These are phyloP conservation scores for Yamadazyma sp. DNA, from an alignment of 1,139 yeast species.

Conservation along the genomic window DNA sequence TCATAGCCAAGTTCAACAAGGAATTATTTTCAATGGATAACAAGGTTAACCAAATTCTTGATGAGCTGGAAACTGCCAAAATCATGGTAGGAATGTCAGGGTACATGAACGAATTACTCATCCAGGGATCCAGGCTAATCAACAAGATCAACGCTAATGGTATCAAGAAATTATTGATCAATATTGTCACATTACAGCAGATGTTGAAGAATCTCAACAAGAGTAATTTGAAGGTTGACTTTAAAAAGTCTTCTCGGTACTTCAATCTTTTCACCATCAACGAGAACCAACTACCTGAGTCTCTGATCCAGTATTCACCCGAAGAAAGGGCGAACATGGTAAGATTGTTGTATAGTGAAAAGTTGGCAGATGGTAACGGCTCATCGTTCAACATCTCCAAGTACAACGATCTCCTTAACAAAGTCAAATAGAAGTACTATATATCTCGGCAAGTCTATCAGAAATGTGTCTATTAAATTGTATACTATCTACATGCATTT, in stretches of 20 bases:
- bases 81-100: constrained; percentile 55
- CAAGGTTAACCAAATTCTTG: constrained; percentile 29
- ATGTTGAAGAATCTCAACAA: constrained; percentile 63
- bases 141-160: constrained; percentile 63
- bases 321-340: constrained; percentile 36
- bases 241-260: constrained; percentile 55
- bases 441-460: background rate
- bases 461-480: no score
- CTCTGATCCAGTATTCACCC: constrained; percentile 22
- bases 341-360: constrained; percentile 45
- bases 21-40: constrained; percentile 56
- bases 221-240: constrained; percentile 60
- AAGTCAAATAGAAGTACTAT: constrained; percentile 6
- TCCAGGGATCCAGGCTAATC: constrained; percentile 60
- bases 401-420: constrained; percentile 33
- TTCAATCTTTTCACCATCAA: constrained; percentile 54
- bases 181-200: constrained; percentile 74
- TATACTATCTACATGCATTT: background rate
- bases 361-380: constrained; percentile 41
- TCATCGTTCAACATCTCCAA: constrained; percentile 40
- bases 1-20: constrained; percentile 58
- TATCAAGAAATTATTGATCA: constrained; percentile 62
- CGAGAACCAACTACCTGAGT: constrained; percentile 34
- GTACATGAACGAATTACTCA: constrained; percentile 56
- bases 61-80: constrained; percentile 27